A percentile compares a stretch with the other conserved stretches of the same genome.
Conservation (phyloP, 2,329 filamentous ascomycete species). For the Parafenestella ontariensis region DNA sequence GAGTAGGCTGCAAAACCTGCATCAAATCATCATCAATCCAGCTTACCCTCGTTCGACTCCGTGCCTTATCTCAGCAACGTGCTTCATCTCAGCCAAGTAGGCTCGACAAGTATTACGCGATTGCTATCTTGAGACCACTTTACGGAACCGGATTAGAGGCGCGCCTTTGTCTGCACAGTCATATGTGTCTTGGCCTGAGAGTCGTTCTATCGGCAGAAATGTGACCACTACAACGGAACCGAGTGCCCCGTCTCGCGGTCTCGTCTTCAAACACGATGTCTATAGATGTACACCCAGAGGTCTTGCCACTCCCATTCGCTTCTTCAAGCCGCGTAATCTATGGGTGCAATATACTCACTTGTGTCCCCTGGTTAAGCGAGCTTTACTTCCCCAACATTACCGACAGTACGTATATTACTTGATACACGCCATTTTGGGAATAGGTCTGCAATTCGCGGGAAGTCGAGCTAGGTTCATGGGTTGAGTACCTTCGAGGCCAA, state of each 20-base stretch:
- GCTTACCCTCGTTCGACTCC: neutral
- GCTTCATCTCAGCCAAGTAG: neutral
- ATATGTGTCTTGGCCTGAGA: conserved; percentile 2
- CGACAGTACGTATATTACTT: conserved; percentile 7
- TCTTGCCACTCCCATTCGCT: conserved; percentile 3
- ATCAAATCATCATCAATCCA: neutral
- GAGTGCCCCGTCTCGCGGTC: conserved; percentile 13
- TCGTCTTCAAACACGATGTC: conserved; percentile 2
- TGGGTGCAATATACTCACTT: conserved; percentile 14
- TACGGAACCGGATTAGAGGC: neutral
- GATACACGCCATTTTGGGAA: neutral
- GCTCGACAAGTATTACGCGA: neutral
- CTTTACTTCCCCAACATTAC: conserved; percentile 3
- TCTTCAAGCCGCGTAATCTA: conserved; percentile 10
- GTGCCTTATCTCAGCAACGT: neutral
- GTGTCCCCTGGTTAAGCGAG: conserved; percentile 9
- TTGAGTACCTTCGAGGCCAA: neutral
- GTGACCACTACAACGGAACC: conserved; percentile 16
- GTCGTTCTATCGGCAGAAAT: conserved; percentile 11
- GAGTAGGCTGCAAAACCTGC: conserved; percentile 4
- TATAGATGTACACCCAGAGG: conserved; percentile 6
- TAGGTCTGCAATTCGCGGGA: neutral
- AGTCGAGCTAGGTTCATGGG: neutral
- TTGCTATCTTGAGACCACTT: conserved; percentile 1
- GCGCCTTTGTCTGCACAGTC: conserved; percentile 4